These are phyloP conservation scores for Fusarium abutilonis DNA, from an alignment of 2,329 filamentous ascomycete species.

Conservation along the genomic window DNA sequence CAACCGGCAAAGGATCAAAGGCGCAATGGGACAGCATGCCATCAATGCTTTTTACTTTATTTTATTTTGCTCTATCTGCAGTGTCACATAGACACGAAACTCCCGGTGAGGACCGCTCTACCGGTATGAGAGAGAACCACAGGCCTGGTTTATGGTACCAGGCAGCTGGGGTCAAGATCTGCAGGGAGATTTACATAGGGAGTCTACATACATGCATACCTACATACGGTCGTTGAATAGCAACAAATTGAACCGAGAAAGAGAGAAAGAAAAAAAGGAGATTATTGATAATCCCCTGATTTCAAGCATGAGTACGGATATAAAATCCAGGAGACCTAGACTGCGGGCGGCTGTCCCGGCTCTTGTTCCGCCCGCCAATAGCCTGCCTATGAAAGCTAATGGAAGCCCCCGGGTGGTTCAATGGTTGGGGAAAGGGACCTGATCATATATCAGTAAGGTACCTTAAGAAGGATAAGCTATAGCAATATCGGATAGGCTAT, in stretches of 20 bases:
- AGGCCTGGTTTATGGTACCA: slow-evolving; percentile 29
- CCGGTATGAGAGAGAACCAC: slow-evolving; percentile 27
- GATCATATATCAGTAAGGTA: too few relatives aligned
- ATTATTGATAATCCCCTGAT: slow-evolving; percentile 1
- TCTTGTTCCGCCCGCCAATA: slow-evolving; percentile 12
- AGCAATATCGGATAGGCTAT: too few relatives aligned
- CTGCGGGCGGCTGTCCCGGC: slow-evolving; percentile 24
- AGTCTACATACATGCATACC: too few relatives aligned
- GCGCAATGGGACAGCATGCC: slow-evolving; percentile 35
- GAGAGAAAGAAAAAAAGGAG: not conserved
- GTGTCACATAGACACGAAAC: slow-evolving; percentile 34
- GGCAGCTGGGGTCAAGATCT: slow-evolving; percentile 13
- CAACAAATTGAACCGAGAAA: slow-evolving; percentile 14
- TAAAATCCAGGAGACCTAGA: not conserved
- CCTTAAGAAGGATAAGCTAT: too few relatives aligned
- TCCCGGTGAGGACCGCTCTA: slow-evolving; percentile 32
- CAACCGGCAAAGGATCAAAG: slow-evolving; percentile 19
- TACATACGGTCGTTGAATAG: slow-evolving; percentile 17
- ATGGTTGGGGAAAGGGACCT: too few relatives aligned
- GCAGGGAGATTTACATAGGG: slow-evolving; percentile 7
- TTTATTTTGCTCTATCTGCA: slow-evolving; percentile 16
- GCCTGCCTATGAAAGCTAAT: slow-evolving; percentile 18
- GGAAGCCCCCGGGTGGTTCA: slow-evolving; percentile 3
- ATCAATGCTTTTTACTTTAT: slow-evolving; percentile 29
- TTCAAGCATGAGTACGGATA: not conserved